These are phyloP conservation scores for Pseudocercospora musae DNA, from an alignment of 2,329 filamentous ascomycete species.

Conservation along the genomic window DNA sequence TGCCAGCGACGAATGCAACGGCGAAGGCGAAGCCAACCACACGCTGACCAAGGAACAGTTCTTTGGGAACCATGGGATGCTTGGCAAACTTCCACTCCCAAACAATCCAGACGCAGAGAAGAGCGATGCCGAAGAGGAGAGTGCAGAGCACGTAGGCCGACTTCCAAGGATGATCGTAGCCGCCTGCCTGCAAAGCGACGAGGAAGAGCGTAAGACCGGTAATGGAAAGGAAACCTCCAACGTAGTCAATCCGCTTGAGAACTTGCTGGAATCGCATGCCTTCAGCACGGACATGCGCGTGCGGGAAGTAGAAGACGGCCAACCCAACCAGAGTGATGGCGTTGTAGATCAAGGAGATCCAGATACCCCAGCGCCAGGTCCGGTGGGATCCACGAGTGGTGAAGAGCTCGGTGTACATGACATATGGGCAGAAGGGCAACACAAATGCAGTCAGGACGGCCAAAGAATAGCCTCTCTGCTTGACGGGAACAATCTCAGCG, in stretches of 20 bases:
- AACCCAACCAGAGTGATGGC: slow-evolving; percentile 23
- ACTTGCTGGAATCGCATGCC: slow-evolving; percentile 42
- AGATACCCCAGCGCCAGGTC: slow-evolving; percentile 52
- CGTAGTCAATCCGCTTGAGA: slow-evolving; percentile 48
- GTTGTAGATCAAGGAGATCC: slow-evolving; percentile 32
- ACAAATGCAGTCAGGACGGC: slow-evolving; percentile 36
- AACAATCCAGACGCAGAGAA: slow-evolving; percentile 36
- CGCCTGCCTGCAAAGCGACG: slow-evolving; percentile 41
- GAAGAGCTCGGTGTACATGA: slow-evolving; percentile 59
- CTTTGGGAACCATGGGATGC: slow-evolving; percentile 40
- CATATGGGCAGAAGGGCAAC: slow-evolving; percentile 59
- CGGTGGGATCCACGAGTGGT: slow-evolving; percentile 35
- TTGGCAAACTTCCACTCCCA: slow-evolving; percentile 40
- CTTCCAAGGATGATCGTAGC: slow-evolving; percentile 40
- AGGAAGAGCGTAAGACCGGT: slow-evolving; percentile 47
- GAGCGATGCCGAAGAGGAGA: slow-evolving; percentile 36
- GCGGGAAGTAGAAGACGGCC: slow-evolving; percentile 53
- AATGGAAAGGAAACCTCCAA: slow-evolving; percentile 52
- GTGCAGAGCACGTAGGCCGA: slow-evolving; percentile 39
- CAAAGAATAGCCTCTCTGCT: slow-evolving; percentile 24
- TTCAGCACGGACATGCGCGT: slow-evolving; percentile 43
- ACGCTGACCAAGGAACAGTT: slow-evolving; percentile 31
- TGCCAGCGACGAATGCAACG: slow-evolving; percentile 38
- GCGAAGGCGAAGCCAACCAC: slow-evolving; percentile 34
- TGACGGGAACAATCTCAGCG: slow-evolving; percentile 29